phyloP scores from a whole-genome alignment of 495 filamentous ascomycete species.

The Xylaria flabelliformis region DNA sequence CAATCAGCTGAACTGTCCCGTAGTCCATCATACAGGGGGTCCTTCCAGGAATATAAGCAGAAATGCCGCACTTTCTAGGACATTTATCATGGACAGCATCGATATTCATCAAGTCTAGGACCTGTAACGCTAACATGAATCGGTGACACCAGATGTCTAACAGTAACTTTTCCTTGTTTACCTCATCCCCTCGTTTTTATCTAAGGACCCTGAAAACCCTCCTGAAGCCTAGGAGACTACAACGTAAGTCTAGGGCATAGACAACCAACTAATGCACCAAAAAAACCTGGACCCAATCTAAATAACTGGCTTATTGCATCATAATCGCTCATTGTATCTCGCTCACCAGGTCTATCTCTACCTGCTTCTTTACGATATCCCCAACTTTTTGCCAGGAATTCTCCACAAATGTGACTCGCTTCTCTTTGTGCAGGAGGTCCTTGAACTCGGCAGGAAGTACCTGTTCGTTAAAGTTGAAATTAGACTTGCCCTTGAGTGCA shows the following conservation, averaged over 20 bases:
- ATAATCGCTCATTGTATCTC: neutral
- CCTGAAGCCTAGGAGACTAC: neutral
- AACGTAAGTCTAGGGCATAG: neutral
- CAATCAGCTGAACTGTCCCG: too few species aligned
- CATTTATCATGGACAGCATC: too few species aligned
- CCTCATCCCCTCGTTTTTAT: neutral
- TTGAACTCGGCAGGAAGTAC: slow-evolving; percentile 82
- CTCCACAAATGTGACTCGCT: slow-evolving; percentile 61
- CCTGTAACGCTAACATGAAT: too few species aligned
- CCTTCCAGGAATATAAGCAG: too few species aligned
- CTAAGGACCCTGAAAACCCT: neutral
- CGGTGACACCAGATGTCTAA: too few species aligned
- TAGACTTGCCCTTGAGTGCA: slow-evolving; percentile 69
- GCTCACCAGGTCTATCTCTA: slow-evolving; percentile 56
- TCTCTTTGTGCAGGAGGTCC: slow-evolving; percentile 71
- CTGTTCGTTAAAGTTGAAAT: slow-evolving; percentile 71
- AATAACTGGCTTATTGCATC: slow-evolving; percentile 16
- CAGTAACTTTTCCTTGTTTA: neutral
- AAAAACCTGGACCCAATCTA: neutral
- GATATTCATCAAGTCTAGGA: too few species aligned
- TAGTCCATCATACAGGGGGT: too few species aligned
- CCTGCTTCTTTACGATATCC: slow-evolving; percentile 61
- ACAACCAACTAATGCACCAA: neutral
- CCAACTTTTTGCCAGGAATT: slow-evolving; percentile 58
- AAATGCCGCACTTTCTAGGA: too few species aligned